A percentile compares a stretch with the other conserved stretches of the same genome.
Conservation (phyloP, 805 yeast species). For the Suhomyces tanzawaensis region DNA sequence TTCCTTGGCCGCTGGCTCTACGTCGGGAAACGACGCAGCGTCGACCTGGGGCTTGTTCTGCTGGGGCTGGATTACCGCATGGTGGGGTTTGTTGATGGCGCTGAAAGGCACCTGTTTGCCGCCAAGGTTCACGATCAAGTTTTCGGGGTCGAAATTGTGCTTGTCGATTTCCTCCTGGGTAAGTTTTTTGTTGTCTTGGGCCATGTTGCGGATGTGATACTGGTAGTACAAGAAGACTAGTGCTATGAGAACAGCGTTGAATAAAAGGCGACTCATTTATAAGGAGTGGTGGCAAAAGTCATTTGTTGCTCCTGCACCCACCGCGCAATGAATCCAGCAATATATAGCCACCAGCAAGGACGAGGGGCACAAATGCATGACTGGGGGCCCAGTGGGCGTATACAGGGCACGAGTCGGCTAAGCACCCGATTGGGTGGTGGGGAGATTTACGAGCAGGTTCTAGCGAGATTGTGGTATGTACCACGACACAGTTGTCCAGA, state of each 20-base stretch:
- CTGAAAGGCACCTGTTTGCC: conserved; percentile 38
- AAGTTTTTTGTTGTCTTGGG: conserved; percentile 1
- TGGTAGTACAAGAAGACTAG: conserved; percentile 6
- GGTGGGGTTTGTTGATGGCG: conserved; percentile 39
- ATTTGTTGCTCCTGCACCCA: not conserved
- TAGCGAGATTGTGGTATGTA: too few relatives aligned
- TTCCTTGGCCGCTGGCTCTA: conserved; percentile 32
- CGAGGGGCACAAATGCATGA: too few relatives aligned
- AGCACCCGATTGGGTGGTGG: too few relatives aligned
- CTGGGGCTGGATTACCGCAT: conserved; percentile 24
- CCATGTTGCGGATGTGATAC: conserved; percentile 5
- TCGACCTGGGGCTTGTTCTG: conserved; percentile 23
- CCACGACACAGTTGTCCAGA: too few relatives aligned
- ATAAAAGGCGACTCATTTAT: conserved; percentile 1
- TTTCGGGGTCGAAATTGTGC: conserved; percentile 18
- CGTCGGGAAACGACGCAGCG: conserved; percentile 27
- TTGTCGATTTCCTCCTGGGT: conserved; percentile 9
- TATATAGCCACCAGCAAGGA: too few relatives aligned
- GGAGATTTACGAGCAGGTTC: too few relatives aligned
- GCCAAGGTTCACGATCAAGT: conserved; percentile 29
- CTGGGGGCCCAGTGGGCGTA: too few relatives aligned
- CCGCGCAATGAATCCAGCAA: too few relatives aligned
- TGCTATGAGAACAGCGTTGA: conserved; percentile 1
- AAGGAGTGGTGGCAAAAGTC: conserved; percentile 4
- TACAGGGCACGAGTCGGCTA: too few relatives aligned